Evolutionary conservation across 768 basidiomycete genomes (phyloP).

Genomic region (Exsudoporus frostii): DNA sequence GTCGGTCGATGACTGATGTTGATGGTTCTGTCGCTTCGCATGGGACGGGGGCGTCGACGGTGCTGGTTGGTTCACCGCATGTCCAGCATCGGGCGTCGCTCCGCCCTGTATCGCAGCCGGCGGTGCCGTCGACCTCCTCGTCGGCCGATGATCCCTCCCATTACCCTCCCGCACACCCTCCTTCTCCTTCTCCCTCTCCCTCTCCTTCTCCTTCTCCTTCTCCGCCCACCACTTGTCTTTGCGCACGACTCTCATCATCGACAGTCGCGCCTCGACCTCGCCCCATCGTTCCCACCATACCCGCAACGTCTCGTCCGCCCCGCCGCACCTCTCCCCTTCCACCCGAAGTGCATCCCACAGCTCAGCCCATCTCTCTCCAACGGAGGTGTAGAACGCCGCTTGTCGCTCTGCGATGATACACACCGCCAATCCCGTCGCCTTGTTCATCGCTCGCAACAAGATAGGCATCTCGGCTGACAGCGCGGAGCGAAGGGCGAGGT

Average conservation of each 20-base stretch:
- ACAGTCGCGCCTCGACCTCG: conserved; percentile 55
- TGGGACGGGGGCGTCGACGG: conserved; percentile 18
- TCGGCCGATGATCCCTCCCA: conserved; percentile 16
- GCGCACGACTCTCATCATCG: conserved; percentile 36
- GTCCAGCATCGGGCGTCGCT: conserved; percentile 20
- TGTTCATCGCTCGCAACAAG: conserved; percentile 56
- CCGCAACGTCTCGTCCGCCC: conserved; percentile 61
- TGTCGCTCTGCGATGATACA: conserved; percentile 55
- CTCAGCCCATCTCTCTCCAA: conserved; percentile 67
- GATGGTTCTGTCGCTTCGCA: conserved; percentile 25
- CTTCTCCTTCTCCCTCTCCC: conserved; percentile 23
- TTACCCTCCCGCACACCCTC: conserved; percentile 8
- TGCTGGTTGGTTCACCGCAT: conserved; percentile 25
- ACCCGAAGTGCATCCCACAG: conserved; percentile 82
- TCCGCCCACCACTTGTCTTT: conserved; percentile 36
- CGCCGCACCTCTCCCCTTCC: conserved; percentile 66
- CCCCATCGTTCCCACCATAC: conserved; percentile 72
- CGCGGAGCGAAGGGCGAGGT: conserved; percentile 72
- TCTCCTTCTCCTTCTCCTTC: conserved; percentile 24
- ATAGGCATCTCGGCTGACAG: conserved; percentile 67
- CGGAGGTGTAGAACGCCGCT: conserved; percentile 54
- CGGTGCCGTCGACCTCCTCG: conserved; percentile 16
- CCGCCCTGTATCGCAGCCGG: conserved; percentile 10
- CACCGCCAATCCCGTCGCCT: conserved; percentile 55
- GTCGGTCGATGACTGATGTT: conserved; percentile 29